Evolutionary conservation across 129 eudicot genomes (phyloP).

Genomic region (Lactuca saligna): DNA sequence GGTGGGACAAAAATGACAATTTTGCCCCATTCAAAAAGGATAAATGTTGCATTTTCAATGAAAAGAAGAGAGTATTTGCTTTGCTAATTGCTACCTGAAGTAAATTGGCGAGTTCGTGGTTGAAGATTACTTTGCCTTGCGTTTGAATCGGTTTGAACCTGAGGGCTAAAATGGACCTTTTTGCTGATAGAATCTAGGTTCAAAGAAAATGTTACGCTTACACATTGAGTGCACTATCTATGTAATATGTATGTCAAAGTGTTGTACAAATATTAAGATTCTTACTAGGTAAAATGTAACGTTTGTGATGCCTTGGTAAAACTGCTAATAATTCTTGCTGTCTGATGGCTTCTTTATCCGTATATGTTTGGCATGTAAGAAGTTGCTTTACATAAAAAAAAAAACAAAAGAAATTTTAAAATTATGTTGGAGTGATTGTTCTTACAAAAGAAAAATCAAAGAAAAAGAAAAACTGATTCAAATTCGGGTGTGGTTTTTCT

Average conservation of each 20-base stretch:
- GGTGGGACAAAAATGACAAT: too few species aligned
- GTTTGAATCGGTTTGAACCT: conserved; percentile 52
- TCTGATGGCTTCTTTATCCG: conserved; percentile 91
- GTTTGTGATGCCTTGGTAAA: conserved; percentile 98
- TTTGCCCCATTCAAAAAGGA: too few species aligned
- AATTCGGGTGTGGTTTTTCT: background rate
- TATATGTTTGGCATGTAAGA: conserved; percentile 86
- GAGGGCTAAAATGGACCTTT: conserved; percentile 94
- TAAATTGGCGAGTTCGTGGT: conserved; percentile 53
- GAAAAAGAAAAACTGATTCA: background rate
- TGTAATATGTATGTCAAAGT: background rate
- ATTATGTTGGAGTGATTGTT: conserved; percentile 9
- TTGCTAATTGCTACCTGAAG: conserved; percentile 68
- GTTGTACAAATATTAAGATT: background rate
- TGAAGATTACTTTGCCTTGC: conserved; percentile 63
- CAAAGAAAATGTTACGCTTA: conserved; percentile 1
- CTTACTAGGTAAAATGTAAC: conserved; percentile 90
- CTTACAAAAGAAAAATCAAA: conserved; percentile 9
- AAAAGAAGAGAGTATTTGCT: conserved; percentile 16
- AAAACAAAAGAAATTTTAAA: conserved; percentile 1
- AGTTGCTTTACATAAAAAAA: conserved; percentile 56
- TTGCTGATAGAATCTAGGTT: conserved; percentile 76
- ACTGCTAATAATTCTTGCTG: conserved; percentile 91
- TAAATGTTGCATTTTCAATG: background rate
- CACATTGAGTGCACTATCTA: background rate